Base-by-base conservation (phyloP, 2,329 filamentous ascomycete species). In the Talaromyces verruculosus region DNA sequence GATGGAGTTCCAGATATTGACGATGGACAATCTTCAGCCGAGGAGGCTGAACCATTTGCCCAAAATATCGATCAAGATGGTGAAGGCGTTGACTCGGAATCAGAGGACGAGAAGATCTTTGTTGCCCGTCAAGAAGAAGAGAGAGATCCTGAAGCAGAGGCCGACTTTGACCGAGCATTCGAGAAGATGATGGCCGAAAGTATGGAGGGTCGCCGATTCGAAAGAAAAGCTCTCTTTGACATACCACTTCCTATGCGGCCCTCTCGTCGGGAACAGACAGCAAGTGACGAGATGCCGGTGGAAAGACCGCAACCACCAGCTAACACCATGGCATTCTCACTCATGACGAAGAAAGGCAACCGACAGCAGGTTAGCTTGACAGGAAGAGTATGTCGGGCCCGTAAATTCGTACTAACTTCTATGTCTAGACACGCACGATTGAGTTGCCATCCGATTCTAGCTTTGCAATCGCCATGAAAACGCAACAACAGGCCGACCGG, bases 141-240 rank as follows among this genome's bases (percentile, higher is more conserved):
- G 72, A 85, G 93, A 65, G 93, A 99, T 70, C 93, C 94, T 0
- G 93, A 97, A 79, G 92, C 90, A 47, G 95, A 99, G 74, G 95
- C 94, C 6, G 95, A 99, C 49, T 99, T 99, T 76, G 96, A 99
- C 75, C 91, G 94, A 72, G 95, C 98, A 79, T 95, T 97, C 77
- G 93, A 95, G 43, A 97, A 96, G 79, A 91, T 99, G 87, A 98
- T 99, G 94, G 87, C 93, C 61, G 95, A 99, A 78, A 97, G 94
- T 80, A 82, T 97, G 72, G 95, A 99, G 71, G 96, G 94, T 4
- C 88, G 95, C 72, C 97, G 97, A 73, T 96, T 97, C 71, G 95
- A 99, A 74, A 91, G 95, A 68, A 97, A 97, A 79, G 88, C 91
- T 33, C 85, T 95, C 61, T 97, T 99, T 74, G 96, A 99, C 76